A percentile compares a stretch with the other conserved stretches of the same genome.
These are phyloP conservation scores for Pyracantha coccinea DNA, from an alignment of 331 rosid species.

Conservation along the genomic window DNA sequence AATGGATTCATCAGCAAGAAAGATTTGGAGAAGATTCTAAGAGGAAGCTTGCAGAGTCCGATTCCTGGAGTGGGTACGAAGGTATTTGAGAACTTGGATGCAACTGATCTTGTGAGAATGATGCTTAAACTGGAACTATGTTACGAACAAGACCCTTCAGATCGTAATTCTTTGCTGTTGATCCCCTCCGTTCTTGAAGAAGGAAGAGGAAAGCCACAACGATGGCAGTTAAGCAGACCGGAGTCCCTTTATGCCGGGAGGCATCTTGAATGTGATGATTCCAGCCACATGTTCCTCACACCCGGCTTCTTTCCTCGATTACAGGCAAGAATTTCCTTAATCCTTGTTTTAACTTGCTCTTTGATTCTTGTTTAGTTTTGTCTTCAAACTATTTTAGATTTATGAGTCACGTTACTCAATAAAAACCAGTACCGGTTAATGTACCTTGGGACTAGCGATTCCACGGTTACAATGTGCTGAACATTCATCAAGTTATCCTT, in stretches of 20 bases:
- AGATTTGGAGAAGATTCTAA: conserved; percentile 71
- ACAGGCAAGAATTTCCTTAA: conserved; percentile 48
- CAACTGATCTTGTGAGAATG: conserved; percentile 46
- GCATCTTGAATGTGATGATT: conserved; percentile 93
- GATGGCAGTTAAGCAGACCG: conserved; percentile 58
- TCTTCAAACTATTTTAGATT: neutral
- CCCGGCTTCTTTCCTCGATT: conserved; percentile 90
- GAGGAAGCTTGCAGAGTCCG: conserved; percentile 70
- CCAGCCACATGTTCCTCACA: conserved; percentile 84
- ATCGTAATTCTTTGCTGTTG: conserved; percentile 50
- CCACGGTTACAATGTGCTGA: neutral
- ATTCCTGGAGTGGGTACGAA: conserved; percentile 80
- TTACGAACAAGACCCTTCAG: conserved; percentile 37
- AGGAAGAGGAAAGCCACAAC: conserved; percentile 81
- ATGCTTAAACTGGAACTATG: conserved; percentile 51
- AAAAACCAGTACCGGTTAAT: neutral
- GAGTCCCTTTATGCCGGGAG: conserved; percentile 64
- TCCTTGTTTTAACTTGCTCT: neutral
- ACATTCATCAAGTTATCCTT: neutral
- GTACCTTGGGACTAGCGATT: too few relatives aligned
- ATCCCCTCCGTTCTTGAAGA: conserved; percentile 86
- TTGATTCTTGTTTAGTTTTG: neutral
- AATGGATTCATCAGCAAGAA: conserved; percentile 65
- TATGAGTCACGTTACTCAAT: too few relatives aligned
- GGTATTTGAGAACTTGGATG: conserved; percentile 78